Percentiles rank a stretch among this genome's conserved stretches.
phyloP scores from a whole-genome alignment of 768 basidiomycete genomes.

The Naganishia onofrii region DNA sequence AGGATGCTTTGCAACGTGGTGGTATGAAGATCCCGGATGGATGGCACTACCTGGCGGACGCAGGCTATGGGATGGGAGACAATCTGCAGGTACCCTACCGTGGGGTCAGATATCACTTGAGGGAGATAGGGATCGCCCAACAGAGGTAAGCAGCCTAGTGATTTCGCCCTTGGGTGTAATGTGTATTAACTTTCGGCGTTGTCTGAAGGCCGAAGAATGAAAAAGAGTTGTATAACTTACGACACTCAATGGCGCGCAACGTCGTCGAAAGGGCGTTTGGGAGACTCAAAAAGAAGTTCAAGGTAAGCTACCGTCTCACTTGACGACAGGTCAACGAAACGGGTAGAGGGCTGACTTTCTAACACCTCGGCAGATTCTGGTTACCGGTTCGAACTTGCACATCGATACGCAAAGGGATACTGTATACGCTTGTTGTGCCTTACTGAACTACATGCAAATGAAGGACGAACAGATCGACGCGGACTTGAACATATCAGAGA shows the following conservation, averaged over 20 bases:
- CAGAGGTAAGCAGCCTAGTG: too few species aligned
- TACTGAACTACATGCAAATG: constrained; percentile 30
- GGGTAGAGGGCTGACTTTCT: not conserved
- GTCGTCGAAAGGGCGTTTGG: constrained; percentile 45
- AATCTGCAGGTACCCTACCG: constrained; percentile 48
- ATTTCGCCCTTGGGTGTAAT: too few species aligned
- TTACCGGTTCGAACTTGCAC: not conserved
- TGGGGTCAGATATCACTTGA: constrained; percentile 49
- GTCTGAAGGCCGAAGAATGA: constrained; percentile 23
- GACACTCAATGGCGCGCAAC: constrained; percentile 40
- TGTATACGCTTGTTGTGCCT: constrained; percentile 33
- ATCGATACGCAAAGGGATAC: constrained; percentile 35
- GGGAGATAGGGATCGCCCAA: constrained; percentile 45
- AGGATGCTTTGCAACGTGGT: not conserved
- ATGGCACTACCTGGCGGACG: constrained; percentile 51
- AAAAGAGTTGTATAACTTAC: constrained; percentile 44
- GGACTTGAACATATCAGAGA: too few species aligned
- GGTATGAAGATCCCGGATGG: not conserved
- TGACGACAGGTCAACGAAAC: constrained; percentile 9
- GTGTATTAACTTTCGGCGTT: constrained; percentile 13
- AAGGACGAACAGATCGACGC: too few species aligned
- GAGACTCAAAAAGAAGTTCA: constrained; percentile 34
- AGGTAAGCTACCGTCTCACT: constrained; percentile 22
- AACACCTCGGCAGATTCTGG: constrained; percentile 4
- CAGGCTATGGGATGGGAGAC: constrained; percentile 45